These are phyloP conservation scores for Ceratocystiopsis sp. DNA, from an alignment of 2,329 filamentous ascomycete genomes.

Conservation along the genomic window DNA sequence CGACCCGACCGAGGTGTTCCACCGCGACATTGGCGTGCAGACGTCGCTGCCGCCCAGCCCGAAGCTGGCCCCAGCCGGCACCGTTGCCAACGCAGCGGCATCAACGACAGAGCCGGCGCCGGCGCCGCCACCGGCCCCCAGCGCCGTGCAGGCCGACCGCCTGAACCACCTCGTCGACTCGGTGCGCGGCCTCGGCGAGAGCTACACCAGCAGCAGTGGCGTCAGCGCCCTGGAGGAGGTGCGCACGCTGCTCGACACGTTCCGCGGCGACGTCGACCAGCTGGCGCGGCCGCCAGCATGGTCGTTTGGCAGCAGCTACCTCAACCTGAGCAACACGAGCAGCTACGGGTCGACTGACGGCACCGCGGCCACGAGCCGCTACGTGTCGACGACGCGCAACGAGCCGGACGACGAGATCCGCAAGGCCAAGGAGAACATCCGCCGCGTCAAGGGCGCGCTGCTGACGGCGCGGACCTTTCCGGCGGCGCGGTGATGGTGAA, in stretches of 20 bases:
- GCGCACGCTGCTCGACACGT: constrained; percentile 34
- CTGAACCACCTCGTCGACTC: constrained; percentile 8
- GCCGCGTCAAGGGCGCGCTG: constrained; percentile 63
- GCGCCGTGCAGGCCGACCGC: constrained; percentile 3
- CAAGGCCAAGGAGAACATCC: constrained; percentile 56
- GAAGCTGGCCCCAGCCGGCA: constrained; percentile 5
- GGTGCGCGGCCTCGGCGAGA: constrained; percentile 5
- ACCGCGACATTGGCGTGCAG: constrained; percentile 66
- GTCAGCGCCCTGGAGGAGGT: constrained; percentile 20
- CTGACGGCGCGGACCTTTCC: constrained; percentile 61
- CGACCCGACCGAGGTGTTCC: constrained; percentile 63
- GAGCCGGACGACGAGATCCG: constrained; percentile 56
- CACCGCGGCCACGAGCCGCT: constrained; percentile 19
- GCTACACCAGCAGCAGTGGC: constrained; percentile 1
- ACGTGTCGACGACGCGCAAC: constrained; percentile 24
- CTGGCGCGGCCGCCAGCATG: constrained; percentile 21
- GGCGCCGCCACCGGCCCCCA: neutral
- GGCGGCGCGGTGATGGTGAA: constrained; percentile 15
- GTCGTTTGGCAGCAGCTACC: constrained; percentile 18
- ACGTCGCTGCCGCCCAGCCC: constrained; percentile 39
- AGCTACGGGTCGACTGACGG: constrained; percentile 17
- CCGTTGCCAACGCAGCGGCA: constrained; percentile 1
- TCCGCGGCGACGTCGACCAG: constrained; percentile 49
- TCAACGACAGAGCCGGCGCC: neutral
- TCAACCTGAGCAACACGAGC: neutral